Percentiles rank a stretch among this genome's conserved stretches.
Conservation (phyloP, 257 asterid species). For the Fraxinus anomala region DNA sequence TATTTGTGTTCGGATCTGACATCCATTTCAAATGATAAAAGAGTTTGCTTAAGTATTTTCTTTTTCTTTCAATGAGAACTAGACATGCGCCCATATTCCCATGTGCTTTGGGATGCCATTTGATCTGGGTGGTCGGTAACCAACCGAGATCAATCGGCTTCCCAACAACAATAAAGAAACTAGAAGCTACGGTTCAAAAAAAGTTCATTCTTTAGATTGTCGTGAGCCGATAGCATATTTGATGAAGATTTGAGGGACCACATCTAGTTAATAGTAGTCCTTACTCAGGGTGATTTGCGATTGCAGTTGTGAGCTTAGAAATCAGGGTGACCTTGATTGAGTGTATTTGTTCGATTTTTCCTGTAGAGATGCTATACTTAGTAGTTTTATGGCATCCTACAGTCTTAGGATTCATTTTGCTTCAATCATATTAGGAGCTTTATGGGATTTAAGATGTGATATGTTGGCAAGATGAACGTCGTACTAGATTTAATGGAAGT, state of each 20-base stretch:
- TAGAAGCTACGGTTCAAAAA: too few species aligned
- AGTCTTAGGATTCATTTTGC: slow-evolving; percentile 1
- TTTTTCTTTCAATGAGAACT: too few species aligned
- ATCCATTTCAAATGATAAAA: too few species aligned
- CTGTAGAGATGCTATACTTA: not conserved
- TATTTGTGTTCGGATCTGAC: too few species aligned
- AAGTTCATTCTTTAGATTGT: too few species aligned
- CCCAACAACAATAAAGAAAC: too few species aligned
- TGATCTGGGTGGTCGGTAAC: too few species aligned
- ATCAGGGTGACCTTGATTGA: not conserved
- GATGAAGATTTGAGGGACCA: slow-evolving; percentile 8
- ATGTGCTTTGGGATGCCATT: too few species aligned
- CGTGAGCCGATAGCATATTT: not conserved
- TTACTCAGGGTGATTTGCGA: not conserved
- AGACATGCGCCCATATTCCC: too few species aligned
- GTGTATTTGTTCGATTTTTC: not conserved
- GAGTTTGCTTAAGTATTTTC: too few species aligned
- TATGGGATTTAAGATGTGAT: not conserved
- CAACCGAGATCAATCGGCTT: too few species aligned
- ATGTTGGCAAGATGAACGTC: not conserved
- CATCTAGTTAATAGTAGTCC: not conserved
- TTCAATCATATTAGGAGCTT: not conserved
- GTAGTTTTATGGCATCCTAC: not conserved
- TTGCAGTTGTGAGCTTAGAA: slow-evolving; percentile 2
- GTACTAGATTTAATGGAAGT: not conserved